These are phyloP conservation scores for Dichomitus squalens DNA, from an alignment of 1,284 basidiomycete genomes.

Conservation along the genomic window DNA sequence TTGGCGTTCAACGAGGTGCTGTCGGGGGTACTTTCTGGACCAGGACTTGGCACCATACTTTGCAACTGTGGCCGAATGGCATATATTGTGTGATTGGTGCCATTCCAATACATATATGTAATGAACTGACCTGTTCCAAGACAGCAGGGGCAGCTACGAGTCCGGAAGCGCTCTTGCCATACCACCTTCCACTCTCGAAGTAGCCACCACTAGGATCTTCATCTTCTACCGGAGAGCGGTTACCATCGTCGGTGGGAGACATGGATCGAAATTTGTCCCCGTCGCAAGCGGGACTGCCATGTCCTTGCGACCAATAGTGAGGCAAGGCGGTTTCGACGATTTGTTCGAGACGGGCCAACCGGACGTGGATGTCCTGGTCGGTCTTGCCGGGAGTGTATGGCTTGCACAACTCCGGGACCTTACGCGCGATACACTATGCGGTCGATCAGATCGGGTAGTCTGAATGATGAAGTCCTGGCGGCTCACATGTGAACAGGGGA, in stretches of 20 bases:
- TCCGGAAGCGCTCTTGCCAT: slow-evolving; percentile 77
- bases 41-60: slow-evolving; percentile 49
- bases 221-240: slow-evolving; percentile 68
- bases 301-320: slow-evolving; percentile 55
- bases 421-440: slow-evolving; percentile 72
- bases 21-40: slow-evolving; percentile 14
- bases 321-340: slow-evolving; percentile 79
- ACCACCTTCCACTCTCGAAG: slow-evolving; percentile 83
- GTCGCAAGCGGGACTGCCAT: slow-evolving; percentile 37
- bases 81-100: background rate
- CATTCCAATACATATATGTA: background rate
- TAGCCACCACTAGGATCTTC: slow-evolving; percentile 74
- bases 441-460: slow-evolving; percentile 10
- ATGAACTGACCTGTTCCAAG: slow-evolving; percentile 66
- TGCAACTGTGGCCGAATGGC: slow-evolving; percentile 46
- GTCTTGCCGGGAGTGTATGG: slow-evolving; percentile 83
- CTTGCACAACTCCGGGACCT: slow-evolving; percentile 83
- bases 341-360: slow-evolving; percentile 73
- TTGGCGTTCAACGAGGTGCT: slow-evolving; percentile 17
- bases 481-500: slow-evolving; percentile 79
- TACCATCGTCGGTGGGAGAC: slow-evolving; percentile 63
- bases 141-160: slow-evolving; percentile 77
- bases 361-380: slow-evolving; percentile 75
- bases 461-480: slow-evolving; percentile 11
- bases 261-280: slow-evolving; percentile 45